A percentile compares a stretch with the other conserved stretches of the same genome.
Conservation (phyloP, 805 yeast species). For the Candida peoriensis region DNA sequence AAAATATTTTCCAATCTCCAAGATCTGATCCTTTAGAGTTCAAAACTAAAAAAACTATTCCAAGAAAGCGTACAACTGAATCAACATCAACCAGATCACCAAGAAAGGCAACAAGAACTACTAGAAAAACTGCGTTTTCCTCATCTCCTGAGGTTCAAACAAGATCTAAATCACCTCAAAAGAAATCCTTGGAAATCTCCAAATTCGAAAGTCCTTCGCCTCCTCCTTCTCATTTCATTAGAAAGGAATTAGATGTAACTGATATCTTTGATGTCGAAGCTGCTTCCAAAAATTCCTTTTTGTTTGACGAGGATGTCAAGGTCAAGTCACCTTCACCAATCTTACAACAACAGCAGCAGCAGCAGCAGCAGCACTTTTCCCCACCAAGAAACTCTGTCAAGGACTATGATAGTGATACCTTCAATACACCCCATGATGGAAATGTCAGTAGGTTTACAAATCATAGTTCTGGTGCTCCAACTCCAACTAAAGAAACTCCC, state of each 20-base stretch:
- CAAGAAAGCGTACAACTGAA: constrained; percentile 21
- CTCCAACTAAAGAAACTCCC: neutral
- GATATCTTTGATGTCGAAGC: neutral
- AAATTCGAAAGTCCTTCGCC: constrained; percentile 22
- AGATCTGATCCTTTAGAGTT: constrained; percentile 14
- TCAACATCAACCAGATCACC: constrained; percentile 9
- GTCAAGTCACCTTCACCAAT: neutral
- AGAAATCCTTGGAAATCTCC: constrained; percentile 18
- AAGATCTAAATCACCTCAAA: constrained; percentile 17
- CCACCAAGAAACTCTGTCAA: too few species aligned
- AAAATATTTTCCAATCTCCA: constrained; percentile 32
- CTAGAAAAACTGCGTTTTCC: constrained; percentile 26
- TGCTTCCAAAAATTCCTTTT: neutral
- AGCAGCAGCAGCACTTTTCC: too few species aligned
- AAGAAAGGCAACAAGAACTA: constrained; percentile 5
- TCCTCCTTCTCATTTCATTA: constrained; percentile 9
- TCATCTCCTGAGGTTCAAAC: constrained; percentile 18
- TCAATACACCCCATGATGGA: constrained; percentile 12
- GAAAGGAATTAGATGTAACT: neutral
- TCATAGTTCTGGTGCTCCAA: constrained; percentile 3
- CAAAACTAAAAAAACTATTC: constrained; percentile 15
- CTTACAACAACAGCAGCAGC: too few species aligned
- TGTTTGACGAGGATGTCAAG: neutral
- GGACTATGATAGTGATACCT: neutral
- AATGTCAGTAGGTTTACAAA: constrained; percentile 8